A percentile compares a stretch with the other conserved stretches of the same genome.
Evolutionary conservation across 257 asterid genomes (phyloP).

Genomic region (Ocimum tenuiflorum): DNA sequence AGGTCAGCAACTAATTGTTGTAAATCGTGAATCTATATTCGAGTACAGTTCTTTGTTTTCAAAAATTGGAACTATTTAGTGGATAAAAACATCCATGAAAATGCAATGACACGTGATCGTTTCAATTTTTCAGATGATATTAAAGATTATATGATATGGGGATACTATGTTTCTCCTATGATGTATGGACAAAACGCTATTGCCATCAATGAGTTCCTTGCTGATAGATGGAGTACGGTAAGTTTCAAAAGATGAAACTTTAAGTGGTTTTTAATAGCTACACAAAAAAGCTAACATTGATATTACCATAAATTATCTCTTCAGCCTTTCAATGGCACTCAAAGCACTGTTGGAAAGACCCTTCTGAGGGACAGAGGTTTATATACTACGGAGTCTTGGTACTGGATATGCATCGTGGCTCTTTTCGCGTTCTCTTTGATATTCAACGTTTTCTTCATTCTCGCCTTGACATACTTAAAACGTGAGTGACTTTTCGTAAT

Average conservation of each 20-base stretch:
- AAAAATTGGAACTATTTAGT: neutral
- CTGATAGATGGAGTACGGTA: slow-evolving; percentile 64
- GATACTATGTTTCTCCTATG: slow-evolving; percentile 84
- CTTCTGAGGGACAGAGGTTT: slow-evolving; percentile 66
- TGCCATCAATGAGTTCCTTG: slow-evolving; percentile 72
- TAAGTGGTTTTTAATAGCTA: neutral
- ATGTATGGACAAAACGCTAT: slow-evolving; percentile 90
- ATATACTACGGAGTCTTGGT: slow-evolving; percentile 55
- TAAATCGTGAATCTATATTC: neutral
- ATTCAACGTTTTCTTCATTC: slow-evolving; percentile 59
- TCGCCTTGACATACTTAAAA: slow-evolving; percentile 62
- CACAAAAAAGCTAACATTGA: neutral
- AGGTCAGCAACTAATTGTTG: slow-evolving; percentile 28
- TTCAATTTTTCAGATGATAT: slow-evolving; percentile 48
- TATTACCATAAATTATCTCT: neutral
- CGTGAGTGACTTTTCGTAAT: slow-evolving; percentile 36
- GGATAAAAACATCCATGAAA: neutral
- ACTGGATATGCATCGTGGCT: slow-evolving; percentile 67
- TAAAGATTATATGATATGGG: slow-evolving; percentile 85
- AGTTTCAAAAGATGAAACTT: neutral
- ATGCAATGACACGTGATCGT: neutral
- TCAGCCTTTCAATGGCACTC: slow-evolving; percentile 46
- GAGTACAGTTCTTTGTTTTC: neutral
- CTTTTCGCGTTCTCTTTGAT: slow-evolving; percentile 63
- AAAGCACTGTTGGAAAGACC: slow-evolving; percentile 71